Evolutionary conservation across 1,284 basidiomycete species (phyloP), one percentile per base, ranked within the genome.

Genomic region (Cutaneotrichosporon dermatis): DNA sequence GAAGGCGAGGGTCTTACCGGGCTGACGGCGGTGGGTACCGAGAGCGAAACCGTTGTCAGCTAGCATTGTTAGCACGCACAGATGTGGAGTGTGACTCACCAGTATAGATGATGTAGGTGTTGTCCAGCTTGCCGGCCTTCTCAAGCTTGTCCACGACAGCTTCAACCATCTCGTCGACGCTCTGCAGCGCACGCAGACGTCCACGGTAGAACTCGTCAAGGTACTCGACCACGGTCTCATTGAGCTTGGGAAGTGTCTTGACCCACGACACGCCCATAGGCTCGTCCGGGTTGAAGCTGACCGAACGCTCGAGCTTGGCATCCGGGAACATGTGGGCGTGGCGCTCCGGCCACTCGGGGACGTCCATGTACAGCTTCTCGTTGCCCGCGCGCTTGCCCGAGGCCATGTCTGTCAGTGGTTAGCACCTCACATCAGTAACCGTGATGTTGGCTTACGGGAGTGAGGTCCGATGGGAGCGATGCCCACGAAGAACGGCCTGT

Each of bases 121-220:
- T 66, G 48, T 74, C 74, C 1, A 74, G 62, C 54, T 65, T 40
- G 4, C 68, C 73, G 1, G 65, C 61, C 3, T 53, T 57, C 12
- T 69, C 67, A 1, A 76, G 64, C 62, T 66, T 65, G 34, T 67
- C 44, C 6, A 75, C 64, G 9, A 73, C 62, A 6, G 52, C 59
- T 37, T 71, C 72, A 6, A 76, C 70, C 0, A 75, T 56, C 67
- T 74, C 72, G 58, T 76, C 72, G 0, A 76, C 70, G 0, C 71
- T 63, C 51, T 71, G 70, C 12, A 73, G 54, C 0, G 69, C 34
- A 4, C 70, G 62, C 40, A 76, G 53, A 1, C 74, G 61, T 0
- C 62, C 63, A 4, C 73, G 67, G 59, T 73, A 71, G 49, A 69
- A 75, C n/a, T 76, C 68, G 55, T 74, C 73, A n/a, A 71, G 59